Percentiles rank a stretch among this genome's conserved stretches.
These are phyloP conservation scores for Selenicereus undatus DNA, from an alignment of 148 eudicot species.

Conservation along the genomic window DNA sequence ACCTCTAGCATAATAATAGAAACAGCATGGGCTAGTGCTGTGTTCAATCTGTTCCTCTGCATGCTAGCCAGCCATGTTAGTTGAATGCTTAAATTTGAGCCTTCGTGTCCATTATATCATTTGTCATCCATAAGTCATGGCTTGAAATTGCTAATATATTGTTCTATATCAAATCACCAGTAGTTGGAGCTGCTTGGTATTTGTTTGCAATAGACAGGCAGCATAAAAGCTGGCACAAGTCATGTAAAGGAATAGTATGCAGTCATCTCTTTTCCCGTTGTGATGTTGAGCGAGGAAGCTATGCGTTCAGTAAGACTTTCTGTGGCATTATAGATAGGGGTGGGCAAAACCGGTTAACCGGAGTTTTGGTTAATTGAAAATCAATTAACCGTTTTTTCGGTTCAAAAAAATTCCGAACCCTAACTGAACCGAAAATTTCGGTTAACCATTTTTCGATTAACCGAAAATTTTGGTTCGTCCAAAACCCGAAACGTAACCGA, in stretches of 20 bases:
- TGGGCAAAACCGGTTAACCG: too few species aligned
- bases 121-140: neutral
- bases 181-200: slow-evolving; percentile 83
- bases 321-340: too few species aligned
- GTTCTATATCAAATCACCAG: slow-evolving; percentile 28
- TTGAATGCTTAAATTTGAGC: neutral
- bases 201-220: slow-evolving; percentile 58
- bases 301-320: slow-evolving; percentile 13
- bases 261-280: slow-evolving; percentile 35
- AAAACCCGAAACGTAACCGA: too few species aligned
- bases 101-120: neutral
- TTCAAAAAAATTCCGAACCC: too few species aligned
- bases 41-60: slow-evolving; percentile 68
- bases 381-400: too few species aligned
- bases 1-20: slow-evolving; percentile 73
- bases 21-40: slow-evolving; percentile 95
- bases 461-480: too few species aligned
- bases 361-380: too few species aligned
- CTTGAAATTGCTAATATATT: neutral
- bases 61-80: slow-evolving; percentile 95
- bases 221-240: slow-evolving; percentile 52
- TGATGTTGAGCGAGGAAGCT: neutral
- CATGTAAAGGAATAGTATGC: slow-evolving; percentile 38
- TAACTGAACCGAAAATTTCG: too few species aligned
- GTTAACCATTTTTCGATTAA: too few species aligned